These are phyloP conservation scores for Phytophthora niederhauseri DNA, from an alignment of 352 stramenopile genomes.

Conservation along the genomic window DNA sequence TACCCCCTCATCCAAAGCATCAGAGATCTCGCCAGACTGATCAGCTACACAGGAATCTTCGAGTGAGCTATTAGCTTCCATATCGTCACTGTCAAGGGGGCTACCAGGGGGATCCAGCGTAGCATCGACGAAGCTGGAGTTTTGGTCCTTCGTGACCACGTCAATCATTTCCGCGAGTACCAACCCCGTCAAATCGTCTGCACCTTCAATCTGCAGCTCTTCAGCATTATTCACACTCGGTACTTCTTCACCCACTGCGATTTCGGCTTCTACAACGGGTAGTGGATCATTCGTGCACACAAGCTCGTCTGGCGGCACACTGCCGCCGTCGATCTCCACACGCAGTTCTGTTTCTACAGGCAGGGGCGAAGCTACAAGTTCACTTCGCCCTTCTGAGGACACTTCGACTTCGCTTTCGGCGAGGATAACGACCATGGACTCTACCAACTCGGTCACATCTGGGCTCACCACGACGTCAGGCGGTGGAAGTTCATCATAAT, in stretches of 20 bases:
- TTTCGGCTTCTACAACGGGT: not conserved
- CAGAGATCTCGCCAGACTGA: not conserved
- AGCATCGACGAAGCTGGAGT: not conserved
- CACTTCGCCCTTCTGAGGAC: not conserved
- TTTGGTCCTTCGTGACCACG: not conserved
- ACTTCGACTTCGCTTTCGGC: not conserved
- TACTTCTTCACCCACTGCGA: not conserved
- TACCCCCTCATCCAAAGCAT: not conserved
- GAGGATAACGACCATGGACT: not conserved
- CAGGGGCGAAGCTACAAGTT: not conserved
- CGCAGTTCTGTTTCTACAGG: not conserved
- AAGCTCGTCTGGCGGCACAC: not conserved
- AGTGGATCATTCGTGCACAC: not conserved
- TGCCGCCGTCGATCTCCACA: not conserved
- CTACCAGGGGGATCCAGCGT: not conserved
- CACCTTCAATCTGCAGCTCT: not conserved
- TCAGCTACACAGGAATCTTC: not conserved
- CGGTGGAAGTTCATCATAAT: not conserved
- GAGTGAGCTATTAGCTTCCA: not conserved
- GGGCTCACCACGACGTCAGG: not conserved
- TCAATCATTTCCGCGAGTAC: constrained; percentile 10
- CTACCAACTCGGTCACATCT: not conserved
- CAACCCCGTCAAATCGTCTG: not conserved
- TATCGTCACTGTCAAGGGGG: not conserved
- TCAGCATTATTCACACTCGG: not conserved